Evolutionary conservation across 2,329 filamentous ascomycete genomes (phyloP), one percentile per base, ranked within the genome.

Genomic region (Venturia oleaginea): DNA sequence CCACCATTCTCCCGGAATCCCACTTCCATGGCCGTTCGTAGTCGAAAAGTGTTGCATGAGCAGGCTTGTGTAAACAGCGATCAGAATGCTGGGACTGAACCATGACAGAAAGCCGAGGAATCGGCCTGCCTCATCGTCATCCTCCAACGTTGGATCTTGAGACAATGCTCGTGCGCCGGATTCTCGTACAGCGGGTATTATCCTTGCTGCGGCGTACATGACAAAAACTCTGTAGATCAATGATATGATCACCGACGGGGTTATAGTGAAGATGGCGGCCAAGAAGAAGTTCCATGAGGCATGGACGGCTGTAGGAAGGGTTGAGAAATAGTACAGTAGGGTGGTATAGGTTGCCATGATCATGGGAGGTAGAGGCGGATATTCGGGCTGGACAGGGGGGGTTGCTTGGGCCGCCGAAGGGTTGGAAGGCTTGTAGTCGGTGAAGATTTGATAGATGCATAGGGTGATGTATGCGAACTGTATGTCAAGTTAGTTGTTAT

Each of bases 271-370:
- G 73, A 97, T 90, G 27, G 94, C 94, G 13, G 93, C 92, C 65
- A 92, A 87, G 69, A 97, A 85, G 71, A 97, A 91, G 67, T 87
- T 90, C 71, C 96, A 88, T 0, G 87, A 89, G 0, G 91, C 92
- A 75, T 90, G 89, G 4, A 95, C 86, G 34, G 90, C 92, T 3
- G 84, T 88, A 2, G 91, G 93, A n/a, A 96, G 81, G 4, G 87
- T 88, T 64, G 90, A 89, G 43, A 97, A 80, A 59, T 92, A 84
- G 70, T 95, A 90, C 59, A 97, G 81, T 54, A 97, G 80, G 0
- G 93, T 97, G 32, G 92, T 93, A 76, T 97, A 97, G 7, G 92
- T 97, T 5, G 93, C 94, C 93, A 97, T 97, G 75, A 99, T 93
- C 68, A 97, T 92, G 0, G 94, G 94, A 17, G 94, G 94, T 54